Evolutionary conservation across 371 early-diverging fungal genomes (phyloP).

Genomic region (Neoconidiobolus thromboides): DNA sequence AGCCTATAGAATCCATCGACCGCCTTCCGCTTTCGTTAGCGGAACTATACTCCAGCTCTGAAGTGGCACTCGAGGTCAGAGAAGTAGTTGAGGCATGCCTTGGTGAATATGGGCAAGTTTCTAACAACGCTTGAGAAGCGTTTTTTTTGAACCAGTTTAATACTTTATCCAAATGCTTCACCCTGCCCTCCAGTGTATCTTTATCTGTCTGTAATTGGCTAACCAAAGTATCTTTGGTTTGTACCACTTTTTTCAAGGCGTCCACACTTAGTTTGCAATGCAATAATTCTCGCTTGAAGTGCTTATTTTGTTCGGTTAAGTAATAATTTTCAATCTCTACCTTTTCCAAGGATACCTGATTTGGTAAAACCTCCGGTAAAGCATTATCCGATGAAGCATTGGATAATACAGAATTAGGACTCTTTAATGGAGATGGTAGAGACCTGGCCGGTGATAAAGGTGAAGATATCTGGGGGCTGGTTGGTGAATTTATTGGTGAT

Average conservation of each 20-base stretch:
- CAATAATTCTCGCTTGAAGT: not conserved
- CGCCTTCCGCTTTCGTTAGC: too few relatives aligned
- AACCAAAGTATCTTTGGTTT: not conserved
- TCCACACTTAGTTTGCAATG: not conserved
- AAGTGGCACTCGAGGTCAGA: not conserved
- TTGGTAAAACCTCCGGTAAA: not conserved
- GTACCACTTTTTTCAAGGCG: not conserved
- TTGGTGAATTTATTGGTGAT: not conserved
- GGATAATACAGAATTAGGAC: not conserved
- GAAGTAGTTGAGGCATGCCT: not conserved
- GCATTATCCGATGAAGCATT: not conserved
- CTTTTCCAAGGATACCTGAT: too few relatives aligned
- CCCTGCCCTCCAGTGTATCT: not conserved
- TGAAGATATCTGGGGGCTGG: not conserved
- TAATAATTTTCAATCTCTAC: not conserved
- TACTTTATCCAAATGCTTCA: not conserved
- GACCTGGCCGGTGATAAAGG: not conserved
- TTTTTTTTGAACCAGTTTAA: not conserved
- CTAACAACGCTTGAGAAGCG: not conserved
- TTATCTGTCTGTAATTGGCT: not conserved
- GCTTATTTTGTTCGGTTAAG: not conserved
- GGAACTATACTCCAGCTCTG: not conserved
- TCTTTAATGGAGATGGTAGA: not conserved
- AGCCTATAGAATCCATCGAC: not conserved
- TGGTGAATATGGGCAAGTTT: not conserved